phyloP scores from a whole-genome alignment of 129 eudicot genomes.

The Deinandra increscens region DNA sequence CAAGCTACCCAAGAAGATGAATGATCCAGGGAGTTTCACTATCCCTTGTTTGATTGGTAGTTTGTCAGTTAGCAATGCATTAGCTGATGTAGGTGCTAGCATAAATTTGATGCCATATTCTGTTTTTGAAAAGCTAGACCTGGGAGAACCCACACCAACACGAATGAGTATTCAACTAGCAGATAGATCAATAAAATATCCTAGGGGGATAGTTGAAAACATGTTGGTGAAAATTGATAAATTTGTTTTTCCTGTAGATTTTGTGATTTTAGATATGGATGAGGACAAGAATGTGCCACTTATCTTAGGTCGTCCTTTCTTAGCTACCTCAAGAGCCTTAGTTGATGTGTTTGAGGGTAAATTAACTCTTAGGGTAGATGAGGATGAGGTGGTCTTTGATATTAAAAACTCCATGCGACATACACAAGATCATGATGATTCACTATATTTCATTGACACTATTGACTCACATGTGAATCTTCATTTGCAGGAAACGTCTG shows the following conservation, averaged over 20 bases:
- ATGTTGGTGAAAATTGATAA: neutral
- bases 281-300: neutral
- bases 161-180: neutral
- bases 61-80: neutral
- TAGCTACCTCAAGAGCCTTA: neutral
- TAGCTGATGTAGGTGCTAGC: neutral
- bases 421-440: no score
- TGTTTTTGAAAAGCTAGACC: neutral
- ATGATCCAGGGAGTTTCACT: no score
- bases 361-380: neutral
- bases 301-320: neutral
- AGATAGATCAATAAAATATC: neutral
- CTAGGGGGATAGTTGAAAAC: neutral
- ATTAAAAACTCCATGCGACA: neutral
- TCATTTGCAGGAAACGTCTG: neutral
- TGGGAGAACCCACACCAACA: neutral
- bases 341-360: neutral
- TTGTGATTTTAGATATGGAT: neutral
- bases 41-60: neutral
- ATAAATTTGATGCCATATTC: neutral
- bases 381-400: neutral
- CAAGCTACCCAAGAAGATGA: neutral
- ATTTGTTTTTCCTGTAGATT: neutral
- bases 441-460: no score
- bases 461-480: neutral